Conservation (phyloP, 2,329 filamentous ascomycete genomes). For the Ophiocordyceps robertsii region DNA sequence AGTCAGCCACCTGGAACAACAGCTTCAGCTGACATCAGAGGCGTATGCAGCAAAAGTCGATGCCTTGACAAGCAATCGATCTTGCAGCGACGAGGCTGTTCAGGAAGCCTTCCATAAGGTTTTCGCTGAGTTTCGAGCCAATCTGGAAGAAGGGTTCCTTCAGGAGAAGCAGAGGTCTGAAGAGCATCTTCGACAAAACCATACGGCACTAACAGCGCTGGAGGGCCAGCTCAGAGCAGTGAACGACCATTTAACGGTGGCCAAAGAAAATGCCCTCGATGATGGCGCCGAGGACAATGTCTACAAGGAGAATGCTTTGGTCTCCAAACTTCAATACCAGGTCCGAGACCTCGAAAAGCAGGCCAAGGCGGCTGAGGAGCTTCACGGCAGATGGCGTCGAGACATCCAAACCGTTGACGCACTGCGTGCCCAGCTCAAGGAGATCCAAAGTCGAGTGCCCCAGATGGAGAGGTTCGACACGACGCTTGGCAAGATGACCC, state of each 20-base stretch:
- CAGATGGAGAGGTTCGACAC: slow-evolving; percentile 11
- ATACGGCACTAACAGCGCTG: slow-evolving; percentile 5
- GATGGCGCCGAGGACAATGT: background rate
- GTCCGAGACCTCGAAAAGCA: slow-evolving; percentile 10
- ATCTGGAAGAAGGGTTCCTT: slow-evolving; percentile 11
- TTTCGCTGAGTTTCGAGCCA: slow-evolving; percentile 7
- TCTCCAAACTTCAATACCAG: slow-evolving; percentile 6
- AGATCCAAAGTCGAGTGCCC: slow-evolving; percentile 10
- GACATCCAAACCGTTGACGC: slow-evolving; percentile 14
- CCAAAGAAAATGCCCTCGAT: background rate
- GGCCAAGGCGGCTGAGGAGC: slow-evolving; percentile 5
- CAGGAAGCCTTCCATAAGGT: slow-evolving; percentile 7
- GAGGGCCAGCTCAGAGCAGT: slow-evolving; percentile 9
- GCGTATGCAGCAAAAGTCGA: slow-evolving; percentile 9
- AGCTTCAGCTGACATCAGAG: slow-evolving; percentile 6
- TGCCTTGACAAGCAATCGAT: slow-evolving; percentile 2
- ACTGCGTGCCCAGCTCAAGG: slow-evolving; percentile 11
- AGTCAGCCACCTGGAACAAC: slow-evolving; percentile 9
- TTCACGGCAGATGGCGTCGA: slow-evolving; percentile 12
- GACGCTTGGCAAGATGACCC: slow-evolving; percentile 12
- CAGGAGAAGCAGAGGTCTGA: slow-evolving; percentile 9
- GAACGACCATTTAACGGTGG: slow-evolving; percentile 5
- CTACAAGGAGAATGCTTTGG: background rate
- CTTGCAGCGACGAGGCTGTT: slow-evolving; percentile 4
- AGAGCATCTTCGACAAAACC: slow-evolving; percentile 4